Evolutionary conservation across 495 filamentous ascomycete genomes (phyloP).

Genomic region (Hypomontagnella monticulosa): DNA sequence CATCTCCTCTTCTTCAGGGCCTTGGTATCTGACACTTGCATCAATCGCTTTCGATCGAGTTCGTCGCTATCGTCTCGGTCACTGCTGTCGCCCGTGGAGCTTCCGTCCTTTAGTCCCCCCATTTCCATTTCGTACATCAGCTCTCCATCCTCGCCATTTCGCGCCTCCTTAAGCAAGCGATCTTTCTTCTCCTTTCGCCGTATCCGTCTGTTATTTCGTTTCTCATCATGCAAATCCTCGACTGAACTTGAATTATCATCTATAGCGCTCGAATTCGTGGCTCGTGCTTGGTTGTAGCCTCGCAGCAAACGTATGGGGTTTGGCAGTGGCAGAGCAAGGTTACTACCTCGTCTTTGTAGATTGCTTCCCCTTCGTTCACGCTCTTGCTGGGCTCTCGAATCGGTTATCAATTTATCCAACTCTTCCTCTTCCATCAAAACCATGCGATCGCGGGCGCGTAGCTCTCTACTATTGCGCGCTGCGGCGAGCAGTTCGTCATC

Average conservation of each 20-base stretch:
- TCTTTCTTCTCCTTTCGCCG: constrained; percentile 60
- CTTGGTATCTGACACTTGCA: constrained; percentile 56
- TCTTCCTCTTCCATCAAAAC: constrained; percentile 91
- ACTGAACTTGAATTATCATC: constrained; percentile 41
- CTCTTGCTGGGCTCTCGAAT: constrained; percentile 57
- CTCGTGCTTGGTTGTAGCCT: constrained; percentile 47
- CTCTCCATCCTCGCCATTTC: constrained; percentile 72
- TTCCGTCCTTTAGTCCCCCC: constrained; percentile 74
- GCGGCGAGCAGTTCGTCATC: constrained; percentile 73
- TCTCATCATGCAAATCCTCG: constrained; percentile 59
- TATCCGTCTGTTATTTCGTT: constrained; percentile 53
- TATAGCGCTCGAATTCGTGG: constrained; percentile 49
- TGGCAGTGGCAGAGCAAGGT: constrained; percentile 56
- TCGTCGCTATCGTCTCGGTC: constrained; percentile 65
- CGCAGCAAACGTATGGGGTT: constrained; percentile 56
- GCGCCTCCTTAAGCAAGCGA: constrained; percentile 57
- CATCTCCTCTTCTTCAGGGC: constrained; percentile 52
- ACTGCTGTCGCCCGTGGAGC: constrained; percentile 62
- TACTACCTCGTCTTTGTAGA: constrained; percentile 59
- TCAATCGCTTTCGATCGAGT: constrained; percentile 58
- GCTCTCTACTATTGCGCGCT: constrained; percentile 74
- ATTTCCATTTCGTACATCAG: constrained; percentile 93
- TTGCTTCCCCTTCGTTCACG: constrained; percentile 59
- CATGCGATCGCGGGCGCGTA: constrained; percentile 75
- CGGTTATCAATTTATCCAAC: constrained; percentile 76